Evolutionary conservation across 2,329 filamentous ascomycete genomes (phyloP), one percentile per base, ranked within the genome.

Genomic region (Capronia epimyces): DNA sequence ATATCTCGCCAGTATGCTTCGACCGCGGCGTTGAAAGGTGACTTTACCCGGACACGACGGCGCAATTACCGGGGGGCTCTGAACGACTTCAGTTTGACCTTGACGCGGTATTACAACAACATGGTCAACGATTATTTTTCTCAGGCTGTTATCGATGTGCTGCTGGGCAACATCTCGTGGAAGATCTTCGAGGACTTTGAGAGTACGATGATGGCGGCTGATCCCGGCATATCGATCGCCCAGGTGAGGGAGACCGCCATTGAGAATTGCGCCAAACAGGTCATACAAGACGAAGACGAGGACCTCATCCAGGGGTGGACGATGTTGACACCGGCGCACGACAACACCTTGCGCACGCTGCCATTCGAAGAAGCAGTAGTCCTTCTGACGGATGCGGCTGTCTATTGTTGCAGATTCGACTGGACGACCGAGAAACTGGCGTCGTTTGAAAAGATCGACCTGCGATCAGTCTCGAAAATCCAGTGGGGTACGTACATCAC

Each of bases 41-140:
- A 98, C 67, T 98, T 91, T 65, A 98, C 93, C 1, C 80, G 93
- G 39, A 62, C 90, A 2, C 79, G 84, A 50, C 95, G 94, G 70
- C 81, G 93, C 40, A 86, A 97, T 65, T 93, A 95, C 63, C 84
- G 87, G 1, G 93, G 93, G 2, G 91, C 91, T 0, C 70, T 98
- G 52, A 95, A 91, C 29, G 93, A 98, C 64, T 82, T 96, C 44
- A 88, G 89, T 0, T 75, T 97, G 43, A 96, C 90, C 0, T 74
- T 98, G 36, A 91, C 87, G 5, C 64, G 69, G 7, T 83, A 84
- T 64, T 85, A 82, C 64, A 84, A 78, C 64, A 97, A 95, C 59
- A 93, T 97, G 69, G 89, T 98, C 58, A 95, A 95, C 60, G 93
- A 98, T 69, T 96, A 95, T 68, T 97, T 97, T 69, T 86, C 90